Percentiles rank a stretch among this genome's conserved stretches.
Evolutionary conservation across 306 rosid genomes (phyloP).

Genomic region (Pterocarpus macrocarpus): DNA sequence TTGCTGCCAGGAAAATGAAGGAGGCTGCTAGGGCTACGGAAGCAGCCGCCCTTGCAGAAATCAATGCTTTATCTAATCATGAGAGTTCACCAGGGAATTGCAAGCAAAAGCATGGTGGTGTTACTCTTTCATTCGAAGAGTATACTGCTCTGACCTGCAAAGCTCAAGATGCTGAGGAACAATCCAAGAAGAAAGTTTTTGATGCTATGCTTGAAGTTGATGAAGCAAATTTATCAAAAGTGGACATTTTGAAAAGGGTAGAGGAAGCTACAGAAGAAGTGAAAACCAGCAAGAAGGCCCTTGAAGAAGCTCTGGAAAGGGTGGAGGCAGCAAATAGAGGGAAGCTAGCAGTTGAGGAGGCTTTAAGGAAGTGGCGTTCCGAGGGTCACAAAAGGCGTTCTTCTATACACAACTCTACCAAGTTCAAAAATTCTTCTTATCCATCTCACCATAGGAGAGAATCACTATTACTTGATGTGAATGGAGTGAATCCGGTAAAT

Average conservation of each 20-base stretch:
- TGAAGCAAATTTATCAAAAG: slow-evolving; percentile 65
- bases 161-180: slow-evolving; percentile 74
- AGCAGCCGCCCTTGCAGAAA: slow-evolving; percentile 74
- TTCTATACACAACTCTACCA: slow-evolving; percentile 59
- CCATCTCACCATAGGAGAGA: slow-evolving; percentile 62
- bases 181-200: slow-evolving; percentile 62
- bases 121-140: slow-evolving; percentile 81
- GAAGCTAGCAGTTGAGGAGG: slow-evolving; percentile 85
- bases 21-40: slow-evolving; percentile 91
- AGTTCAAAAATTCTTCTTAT: slow-evolving; percentile 68
- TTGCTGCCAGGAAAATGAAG: slow-evolving; percentile 90
- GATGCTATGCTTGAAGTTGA: slow-evolving; percentile 82
- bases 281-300: slow-evolving; percentile 64
- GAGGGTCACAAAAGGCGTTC: slow-evolving; percentile 70
- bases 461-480: slow-evolving; percentile 69
- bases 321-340: slow-evolving; percentile 86
- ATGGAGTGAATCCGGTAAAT: slow-evolving; percentile 61
- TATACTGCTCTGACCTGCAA: slow-evolving; percentile 63
- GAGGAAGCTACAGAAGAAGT: slow-evolving; percentile 83
- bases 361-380: slow-evolving; percentile 84
- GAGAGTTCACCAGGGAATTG: slow-evolving; percentile 31
- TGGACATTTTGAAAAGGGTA: slow-evolving; percentile 65
- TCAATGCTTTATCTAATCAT: slow-evolving; percentile 61
- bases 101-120: slow-evolving; percentile 36
- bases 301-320: slow-evolving; percentile 85